Evolutionary conservation across 306 rosid species (phyloP).

Genomic region (Rubus idaeus): DNA sequence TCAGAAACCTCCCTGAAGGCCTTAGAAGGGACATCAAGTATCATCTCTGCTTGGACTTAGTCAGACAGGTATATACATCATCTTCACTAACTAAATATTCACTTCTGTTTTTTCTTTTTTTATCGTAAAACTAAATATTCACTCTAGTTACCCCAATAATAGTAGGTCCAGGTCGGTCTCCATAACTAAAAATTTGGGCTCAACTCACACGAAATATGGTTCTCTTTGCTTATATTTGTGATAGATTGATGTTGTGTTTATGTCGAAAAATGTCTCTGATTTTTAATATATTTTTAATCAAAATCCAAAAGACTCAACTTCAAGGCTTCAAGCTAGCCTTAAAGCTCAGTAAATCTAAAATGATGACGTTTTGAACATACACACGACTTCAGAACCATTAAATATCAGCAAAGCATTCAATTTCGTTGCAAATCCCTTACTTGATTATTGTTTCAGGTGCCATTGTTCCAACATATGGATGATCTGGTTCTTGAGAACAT

Average conservation of each 20-base stretch:
- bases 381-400: neutral
- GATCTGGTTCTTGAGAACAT: conserved; percentile 85
- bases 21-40: conserved; percentile 90
- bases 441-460: conserved; percentile 50
- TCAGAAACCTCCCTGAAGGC: conserved; percentile 78
- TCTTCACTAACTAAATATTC: neutral
- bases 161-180: neutral
- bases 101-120: neutral
- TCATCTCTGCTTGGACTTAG: conserved; percentile 87
- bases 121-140: neutral
- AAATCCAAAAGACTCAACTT: neutral
- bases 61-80: conserved; percentile 58
- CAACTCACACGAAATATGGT: neutral
- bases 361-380: neutral
- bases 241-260: neutral
- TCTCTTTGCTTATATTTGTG: neutral
- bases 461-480: conserved; percentile 92
- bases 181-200: neutral
- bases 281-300: neutral
- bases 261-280: neutral
- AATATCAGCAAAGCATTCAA: neutral
- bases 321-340: neutral
- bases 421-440: neutral
- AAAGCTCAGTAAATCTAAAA: neutral
- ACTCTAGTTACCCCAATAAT: neutral